These are phyloP conservation scores for Ceriops zippeliana DNA, from an alignment of 345 rosid genomes.

Conservation along the genomic window DNA sequence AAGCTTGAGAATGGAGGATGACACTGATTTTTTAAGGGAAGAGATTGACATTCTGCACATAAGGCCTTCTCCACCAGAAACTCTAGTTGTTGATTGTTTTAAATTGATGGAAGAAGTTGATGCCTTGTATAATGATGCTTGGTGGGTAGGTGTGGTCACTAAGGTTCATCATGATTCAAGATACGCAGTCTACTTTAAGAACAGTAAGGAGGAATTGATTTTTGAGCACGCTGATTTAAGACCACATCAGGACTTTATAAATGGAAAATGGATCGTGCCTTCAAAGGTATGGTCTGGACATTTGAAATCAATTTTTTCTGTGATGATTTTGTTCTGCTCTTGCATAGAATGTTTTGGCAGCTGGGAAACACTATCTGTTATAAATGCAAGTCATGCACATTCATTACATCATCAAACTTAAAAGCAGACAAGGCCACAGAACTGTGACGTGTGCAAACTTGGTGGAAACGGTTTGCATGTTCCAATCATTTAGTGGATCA, in stretches of 20 bases:
- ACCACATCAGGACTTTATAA: conserved; percentile 71
- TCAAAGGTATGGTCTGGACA: conserved; percentile 33
- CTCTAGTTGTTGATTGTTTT: conserved; percentile 33
- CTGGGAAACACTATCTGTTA: too few species aligned
- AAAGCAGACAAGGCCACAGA: too few species aligned
- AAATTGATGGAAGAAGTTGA: conserved; percentile 64
- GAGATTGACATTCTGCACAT: conserved; percentile 46
- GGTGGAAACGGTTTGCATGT: not conserved
- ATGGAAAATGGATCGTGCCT: conserved; percentile 60
- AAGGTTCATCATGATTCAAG: conserved; percentile 45
- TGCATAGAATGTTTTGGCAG: not conserved
- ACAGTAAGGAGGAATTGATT: conserved; percentile 43
- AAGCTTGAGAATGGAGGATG: conserved; percentile 65
- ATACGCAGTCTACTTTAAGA: conserved; percentile 52
- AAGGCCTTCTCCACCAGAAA: conserved; percentile 67
- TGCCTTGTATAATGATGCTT: conserved; percentile 76
- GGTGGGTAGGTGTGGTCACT: conserved; percentile 78
- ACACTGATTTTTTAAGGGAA: conserved; percentile 59
- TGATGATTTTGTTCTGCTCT: conserved; percentile 1
- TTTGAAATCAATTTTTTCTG: not conserved
- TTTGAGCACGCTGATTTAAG: conserved; percentile 61
- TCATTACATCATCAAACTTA: too few species aligned
- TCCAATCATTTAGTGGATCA: not conserved
- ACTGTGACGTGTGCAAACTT: too few species aligned
- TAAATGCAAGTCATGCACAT: too few species aligned